phyloP scores from a whole-genome alignment of 352 stramenopile genomes.

The Phytopythium mirpurense region DNA sequence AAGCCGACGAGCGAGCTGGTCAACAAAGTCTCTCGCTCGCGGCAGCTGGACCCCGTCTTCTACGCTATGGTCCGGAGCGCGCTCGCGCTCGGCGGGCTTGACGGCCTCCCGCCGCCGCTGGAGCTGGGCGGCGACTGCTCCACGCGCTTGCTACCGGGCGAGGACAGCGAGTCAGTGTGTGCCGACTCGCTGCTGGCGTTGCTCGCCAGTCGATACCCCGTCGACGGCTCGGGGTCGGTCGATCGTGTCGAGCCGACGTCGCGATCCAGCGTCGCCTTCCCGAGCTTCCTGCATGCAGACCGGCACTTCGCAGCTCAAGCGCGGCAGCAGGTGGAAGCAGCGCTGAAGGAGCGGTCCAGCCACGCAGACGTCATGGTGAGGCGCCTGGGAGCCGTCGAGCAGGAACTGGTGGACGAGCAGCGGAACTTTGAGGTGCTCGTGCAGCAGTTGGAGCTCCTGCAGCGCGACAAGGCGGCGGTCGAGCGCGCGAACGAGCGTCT shows the following conservation, averaged over 20 bases:
- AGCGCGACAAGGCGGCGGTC: slow-evolving; percentile 15
- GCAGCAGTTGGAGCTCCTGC: slow-evolving; percentile 43
- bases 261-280: slow-evolving; percentile 18
- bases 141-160: neutral
- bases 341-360: slow-evolving; percentile 17
- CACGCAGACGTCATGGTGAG: slow-evolving; percentile 39
- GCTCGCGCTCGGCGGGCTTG: slow-evolving; percentile 10
- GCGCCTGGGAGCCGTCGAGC: slow-evolving; percentile 50
- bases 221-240: slow-evolving; percentile 7
- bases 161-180: neutral
- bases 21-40: slow-evolving; percentile 37
- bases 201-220: slow-evolving; percentile 11
- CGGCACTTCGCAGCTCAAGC: slow-evolving; percentile 29
- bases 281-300: slow-evolving; percentile 50
- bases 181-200: slow-evolving; percentile 17
- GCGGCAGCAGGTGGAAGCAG: slow-evolving; percentile 18
- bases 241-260: neutral
- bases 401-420: slow-evolving; percentile 64
- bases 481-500: neutral
- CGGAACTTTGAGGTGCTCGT: slow-evolving; percentile 64
- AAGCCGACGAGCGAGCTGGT: slow-evolving; percentile 52
- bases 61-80: slow-evolving; percentile 25
- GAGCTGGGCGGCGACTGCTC: neutral
- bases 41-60: slow-evolving; percentile 45
- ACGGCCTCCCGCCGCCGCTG: neutral